These are phyloP conservation scores for Spirogloea muscicola DNA, from an alignment of 139 green algal genomes.

Conservation along the genomic window DNA sequence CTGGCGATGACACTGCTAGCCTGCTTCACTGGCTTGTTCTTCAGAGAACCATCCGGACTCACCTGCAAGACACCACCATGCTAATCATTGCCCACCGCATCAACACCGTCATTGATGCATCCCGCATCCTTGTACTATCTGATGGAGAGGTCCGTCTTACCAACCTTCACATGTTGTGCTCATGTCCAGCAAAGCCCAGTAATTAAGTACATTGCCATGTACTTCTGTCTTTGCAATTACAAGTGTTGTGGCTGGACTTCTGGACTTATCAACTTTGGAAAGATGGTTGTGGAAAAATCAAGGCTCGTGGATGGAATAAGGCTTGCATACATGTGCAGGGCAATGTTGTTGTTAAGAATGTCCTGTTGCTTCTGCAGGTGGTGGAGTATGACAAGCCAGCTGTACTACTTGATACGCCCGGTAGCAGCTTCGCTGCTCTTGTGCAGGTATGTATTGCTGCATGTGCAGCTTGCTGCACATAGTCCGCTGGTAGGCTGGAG, in stretches of 20 bases:
- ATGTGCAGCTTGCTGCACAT: too few relatives aligned
- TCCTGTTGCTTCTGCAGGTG: constrained; percentile 38
- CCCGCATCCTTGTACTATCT: constrained; percentile 67
- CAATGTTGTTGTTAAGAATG: neutral
- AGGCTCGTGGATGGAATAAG: too few relatives aligned
- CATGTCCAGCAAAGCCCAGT: neutral
- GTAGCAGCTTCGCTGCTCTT: constrained; percentile 29
- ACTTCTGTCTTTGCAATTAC: neutral
- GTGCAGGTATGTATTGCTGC: too few relatives aligned
- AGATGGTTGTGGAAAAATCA: too few relatives aligned
- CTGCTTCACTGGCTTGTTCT: constrained; percentile 71
- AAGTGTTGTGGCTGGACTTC: neutral
- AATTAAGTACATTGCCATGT: neutral
- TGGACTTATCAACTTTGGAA: too few relatives aligned
- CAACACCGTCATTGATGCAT: constrained; percentile 74
- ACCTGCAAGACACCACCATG: constrained; percentile 61
- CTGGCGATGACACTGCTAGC: too few relatives aligned
- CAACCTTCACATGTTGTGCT: neutral
- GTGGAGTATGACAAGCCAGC: constrained; percentile 56
- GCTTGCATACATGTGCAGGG: too few relatives aligned
- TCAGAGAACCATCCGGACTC: constrained; percentile 64
- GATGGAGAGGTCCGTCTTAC: constrained; percentile 49
- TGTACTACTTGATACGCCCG: constrained; percentile 52
- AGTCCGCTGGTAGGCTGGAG: too few relatives aligned
- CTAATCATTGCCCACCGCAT: constrained; percentile 69